phyloP scores from a whole-genome alignment of 2,329 filamentous ascomycete genomes.

The Cladosporium phlei region DNA sequence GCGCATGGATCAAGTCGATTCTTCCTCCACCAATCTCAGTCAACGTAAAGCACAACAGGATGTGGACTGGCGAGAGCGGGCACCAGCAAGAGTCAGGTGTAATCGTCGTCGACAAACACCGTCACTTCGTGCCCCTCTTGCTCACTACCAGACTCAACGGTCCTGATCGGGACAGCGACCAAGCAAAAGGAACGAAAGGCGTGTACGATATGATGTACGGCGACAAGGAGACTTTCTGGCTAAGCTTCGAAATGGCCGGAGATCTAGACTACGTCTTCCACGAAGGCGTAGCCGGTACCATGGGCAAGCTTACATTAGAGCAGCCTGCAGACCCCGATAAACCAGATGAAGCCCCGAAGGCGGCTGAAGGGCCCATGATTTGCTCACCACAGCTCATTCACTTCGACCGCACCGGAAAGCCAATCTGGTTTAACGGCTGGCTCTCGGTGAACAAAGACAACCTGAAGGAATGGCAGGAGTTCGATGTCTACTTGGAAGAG shows the following conservation, averaged over 20 bases:
- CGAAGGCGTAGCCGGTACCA: conserved; percentile 35
- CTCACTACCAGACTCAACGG: conserved; percentile 40
- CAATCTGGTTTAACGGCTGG: conserved; percentile 48
- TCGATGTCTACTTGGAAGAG: conserved; percentile 35
- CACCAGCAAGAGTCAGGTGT: conserved; percentile 46
- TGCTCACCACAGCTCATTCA: conserved; percentile 46
- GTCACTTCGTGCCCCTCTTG: conserved; percentile 42
- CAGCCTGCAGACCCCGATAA: conserved; percentile 12
- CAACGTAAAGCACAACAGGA: conserved; percentile 34
- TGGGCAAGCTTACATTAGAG: conserved; percentile 28
- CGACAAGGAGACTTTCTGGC: conserved; percentile 50
- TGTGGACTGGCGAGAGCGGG: conserved; percentile 36
- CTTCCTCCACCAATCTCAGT: conserved; percentile 41
- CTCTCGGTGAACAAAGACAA: conserved; percentile 41
- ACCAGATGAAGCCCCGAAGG: conserved; percentile 9
- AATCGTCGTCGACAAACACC: conserved; percentile 45
- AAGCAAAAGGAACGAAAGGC: conserved; percentile 35
- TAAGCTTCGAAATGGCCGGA: conserved; percentile 45
- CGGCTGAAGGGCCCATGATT: conserved; percentile 31
- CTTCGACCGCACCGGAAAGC: conserved; percentile 37
- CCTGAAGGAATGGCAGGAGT: conserved; percentile 33
- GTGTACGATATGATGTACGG: conserved; percentile 47
- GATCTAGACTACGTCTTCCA: conserved; percentile 43
- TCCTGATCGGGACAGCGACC: conserved; percentile 41
- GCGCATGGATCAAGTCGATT: conserved; percentile 39